phyloP scores from a whole-genome alignment of 1,284 basidiomycete genomes.

The Macrocystidia cucumis region DNA sequence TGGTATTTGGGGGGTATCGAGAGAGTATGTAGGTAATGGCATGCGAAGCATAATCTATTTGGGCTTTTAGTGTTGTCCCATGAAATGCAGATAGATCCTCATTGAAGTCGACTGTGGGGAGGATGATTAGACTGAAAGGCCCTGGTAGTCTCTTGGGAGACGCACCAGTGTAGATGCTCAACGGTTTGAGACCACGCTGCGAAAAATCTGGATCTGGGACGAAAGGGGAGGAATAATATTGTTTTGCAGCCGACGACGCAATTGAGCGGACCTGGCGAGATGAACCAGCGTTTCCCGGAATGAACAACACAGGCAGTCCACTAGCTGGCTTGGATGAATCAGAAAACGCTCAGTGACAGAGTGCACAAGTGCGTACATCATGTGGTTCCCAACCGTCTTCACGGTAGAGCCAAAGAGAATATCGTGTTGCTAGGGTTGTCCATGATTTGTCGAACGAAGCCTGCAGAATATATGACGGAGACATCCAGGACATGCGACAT shows the following conservation, averaged over 20 bases:
- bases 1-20: constrained; percentile 57
- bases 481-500: constrained; percentile 99
- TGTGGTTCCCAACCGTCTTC: constrained; percentile 80
- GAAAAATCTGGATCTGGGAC: constrained; percentile 42
- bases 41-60: constrained; percentile 71
- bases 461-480: constrained; percentile 79
- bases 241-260: constrained; percentile 81
- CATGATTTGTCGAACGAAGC: constrained; percentile 52
- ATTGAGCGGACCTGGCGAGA: constrained; percentile 93
- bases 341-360: background rate
- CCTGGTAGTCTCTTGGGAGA: too few species aligned
- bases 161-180: constrained; percentile 85
- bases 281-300: constrained; percentile 96
- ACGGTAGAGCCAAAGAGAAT: constrained; percentile 86
- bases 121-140: background rate
- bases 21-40: constrained; percentile 76
- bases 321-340: constrained; percentile 12
- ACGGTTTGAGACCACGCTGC: constrained; percentile 37
- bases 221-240: constrained; percentile 62
- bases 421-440: constrained; percentile 66
- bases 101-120: constrained; percentile 80
- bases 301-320: constrained; percentile 83
- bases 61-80: constrained; percentile 79
- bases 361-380: constrained; percentile 33
- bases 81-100: constrained; percentile 97